Percentiles rank a stretch among this genome's conserved stretches.
phyloP scores from a whole-genome alignment of 164 flowering plant genomes.

The Magnolia changhungtana region DNA sequence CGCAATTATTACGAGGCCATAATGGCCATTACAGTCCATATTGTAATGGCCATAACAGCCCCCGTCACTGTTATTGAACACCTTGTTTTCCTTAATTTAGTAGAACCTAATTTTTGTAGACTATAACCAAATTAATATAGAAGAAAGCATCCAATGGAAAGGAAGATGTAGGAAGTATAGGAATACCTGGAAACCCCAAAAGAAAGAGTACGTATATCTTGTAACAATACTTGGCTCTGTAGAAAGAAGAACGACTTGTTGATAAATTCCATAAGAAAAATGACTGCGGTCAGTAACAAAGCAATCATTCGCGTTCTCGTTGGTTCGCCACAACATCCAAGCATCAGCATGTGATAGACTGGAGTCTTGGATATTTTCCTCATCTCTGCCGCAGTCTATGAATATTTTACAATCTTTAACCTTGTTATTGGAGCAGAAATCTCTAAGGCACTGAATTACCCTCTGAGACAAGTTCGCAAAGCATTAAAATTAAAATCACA shows the following conservation, averaged over 20 bases:
- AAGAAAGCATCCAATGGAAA: no score
- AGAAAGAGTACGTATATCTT: constrained; percentile 71
- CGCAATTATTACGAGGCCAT: no score
- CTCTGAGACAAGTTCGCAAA: constrained; percentile 36
- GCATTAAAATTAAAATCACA: neutral
- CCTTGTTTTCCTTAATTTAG: no score
- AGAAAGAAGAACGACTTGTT: constrained; percentile 54
- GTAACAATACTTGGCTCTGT: constrained; percentile 29
- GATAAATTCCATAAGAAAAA: constrained; percentile 69
- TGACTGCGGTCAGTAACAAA: constrained; percentile 18
- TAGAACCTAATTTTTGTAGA: no score
- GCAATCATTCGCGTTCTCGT: constrained; percentile 41
- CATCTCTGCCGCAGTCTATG: constrained; percentile 65
- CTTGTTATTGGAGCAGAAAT: constrained; percentile 37
- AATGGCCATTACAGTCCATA: no score
- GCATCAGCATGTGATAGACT: constrained; percentile 8
- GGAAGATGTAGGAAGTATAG: neutral
- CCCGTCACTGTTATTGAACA: no score
- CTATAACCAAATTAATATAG: no score
- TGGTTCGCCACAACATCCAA: constrained; percentile 30
- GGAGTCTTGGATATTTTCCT: neutral
- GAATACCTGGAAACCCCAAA: constrained; percentile 95
- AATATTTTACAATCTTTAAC: constrained; percentile 28
- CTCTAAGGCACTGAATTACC: constrained; percentile 80
- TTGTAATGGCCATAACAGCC: no score